Evolutionary conservation across 2,329 filamentous ascomycete genomes (phyloP).

Genomic region (Parastagonospora nodorum): DNA sequence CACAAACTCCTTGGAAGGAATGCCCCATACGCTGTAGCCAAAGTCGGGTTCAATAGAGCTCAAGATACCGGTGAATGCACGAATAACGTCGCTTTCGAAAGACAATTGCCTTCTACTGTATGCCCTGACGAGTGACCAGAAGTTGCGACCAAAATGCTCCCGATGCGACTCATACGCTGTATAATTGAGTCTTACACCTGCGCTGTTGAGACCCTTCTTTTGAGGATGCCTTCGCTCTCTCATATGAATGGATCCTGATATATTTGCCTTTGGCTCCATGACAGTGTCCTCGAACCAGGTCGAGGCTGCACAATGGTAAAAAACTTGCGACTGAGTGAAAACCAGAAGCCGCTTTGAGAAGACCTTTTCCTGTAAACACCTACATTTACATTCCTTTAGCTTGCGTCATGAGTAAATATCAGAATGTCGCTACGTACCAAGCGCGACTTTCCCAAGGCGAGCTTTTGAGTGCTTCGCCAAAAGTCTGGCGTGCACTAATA

Average conservation of each 20-base stretch:
- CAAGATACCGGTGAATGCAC: conserved; percentile 7
- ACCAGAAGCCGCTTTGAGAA: conserved; percentile 7
- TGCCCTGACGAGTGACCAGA: neutral
- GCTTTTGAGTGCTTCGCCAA: neutral
- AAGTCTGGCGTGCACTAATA: conserved; percentile 1
- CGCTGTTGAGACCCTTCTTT: neutral
- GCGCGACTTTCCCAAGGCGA: conserved; percentile 9
- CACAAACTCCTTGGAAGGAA: neutral
- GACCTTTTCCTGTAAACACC: conserved; percentile 10
- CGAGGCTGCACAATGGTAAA: conserved; percentile 1
- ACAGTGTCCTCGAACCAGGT: conserved; percentile 6
- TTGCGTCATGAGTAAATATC: neutral
- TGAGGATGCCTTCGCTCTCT: neutral
- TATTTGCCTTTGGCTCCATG: conserved; percentile 1
- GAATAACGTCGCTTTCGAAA: conserved; percentile 5
- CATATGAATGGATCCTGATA: neutral
- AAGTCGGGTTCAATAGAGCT: conserved; percentile 1
- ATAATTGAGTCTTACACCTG: neutral
- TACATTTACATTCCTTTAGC: neutral
- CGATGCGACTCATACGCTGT: conserved; percentile 1
- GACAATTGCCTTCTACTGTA: conserved; percentile 7
- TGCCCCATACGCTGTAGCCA: conserved; percentile 5
- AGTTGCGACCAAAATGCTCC: neutral
- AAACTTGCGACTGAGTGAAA: conserved; percentile 1
- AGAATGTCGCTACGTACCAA: conserved; percentile 2